These are phyloP conservation scores for Tricholoma bakamatsutake DNA, from an alignment of 768 basidiomycete species.

Conservation along the genomic window DNA sequence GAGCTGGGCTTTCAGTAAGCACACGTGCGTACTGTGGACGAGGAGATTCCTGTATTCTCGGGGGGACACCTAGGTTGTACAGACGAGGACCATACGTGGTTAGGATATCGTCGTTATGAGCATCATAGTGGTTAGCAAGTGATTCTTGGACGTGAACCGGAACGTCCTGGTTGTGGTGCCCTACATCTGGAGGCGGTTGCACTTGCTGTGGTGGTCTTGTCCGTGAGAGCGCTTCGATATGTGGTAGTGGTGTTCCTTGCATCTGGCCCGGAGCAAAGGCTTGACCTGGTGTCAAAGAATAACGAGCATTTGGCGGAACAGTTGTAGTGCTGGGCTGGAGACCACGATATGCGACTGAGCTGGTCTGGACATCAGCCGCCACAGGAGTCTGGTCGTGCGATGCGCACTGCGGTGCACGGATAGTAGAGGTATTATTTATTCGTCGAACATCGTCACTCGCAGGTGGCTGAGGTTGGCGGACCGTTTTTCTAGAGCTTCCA, in stretches of 20 bases:
- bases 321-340: neutral
- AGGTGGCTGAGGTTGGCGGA: neutral
- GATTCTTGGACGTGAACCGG: neutral
- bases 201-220: neutral
- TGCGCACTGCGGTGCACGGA: neutral
- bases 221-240: neutral
- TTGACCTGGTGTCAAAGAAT: neutral
- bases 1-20: neutral
- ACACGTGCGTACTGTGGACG: neutral
- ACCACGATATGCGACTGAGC: neutral
- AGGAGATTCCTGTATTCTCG: neutral
- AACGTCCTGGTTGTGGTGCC: neutral
- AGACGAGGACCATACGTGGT: too few relatives aligned
- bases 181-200: neutral
- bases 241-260: neutral
- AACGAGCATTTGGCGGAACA: neutral
- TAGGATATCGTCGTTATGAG: neutral
- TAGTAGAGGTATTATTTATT: neutral
- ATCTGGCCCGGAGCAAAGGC: too few relatives aligned
- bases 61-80: too few relatives aligned
- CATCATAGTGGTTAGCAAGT: too few relatives aligned
- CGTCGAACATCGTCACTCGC: neutral
- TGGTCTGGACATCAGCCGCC: neutral
- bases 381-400: neutral
- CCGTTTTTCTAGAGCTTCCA: neutral